A percentile compares a stretch with the other conserved stretches of the same genome.
These are phyloP conservation scores for Odonthalia washingtoniensis DNA, from an alignment of 31 red algal genomes.

Conservation along the genomic window DNA sequence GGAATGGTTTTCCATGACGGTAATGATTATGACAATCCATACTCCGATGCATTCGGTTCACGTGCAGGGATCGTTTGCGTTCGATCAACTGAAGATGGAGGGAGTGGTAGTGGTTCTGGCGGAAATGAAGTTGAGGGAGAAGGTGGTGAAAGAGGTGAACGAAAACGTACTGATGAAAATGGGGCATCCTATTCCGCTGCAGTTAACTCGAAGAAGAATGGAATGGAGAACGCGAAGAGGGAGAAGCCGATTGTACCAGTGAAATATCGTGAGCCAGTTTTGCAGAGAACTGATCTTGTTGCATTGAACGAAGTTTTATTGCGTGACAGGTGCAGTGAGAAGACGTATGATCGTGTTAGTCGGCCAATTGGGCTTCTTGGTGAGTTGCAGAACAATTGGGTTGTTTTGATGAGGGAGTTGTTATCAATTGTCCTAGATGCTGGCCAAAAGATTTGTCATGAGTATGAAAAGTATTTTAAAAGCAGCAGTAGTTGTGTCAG, in stretches of 20 bases:
- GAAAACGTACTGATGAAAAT: not conserved
- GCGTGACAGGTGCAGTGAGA: conserved; percentile 34
- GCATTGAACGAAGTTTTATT: conserved; percentile 58
- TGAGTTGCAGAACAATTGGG: conserved; percentile 39
- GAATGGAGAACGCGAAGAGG: conserved; percentile 20
- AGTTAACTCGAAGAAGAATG: conserved; percentile 32
- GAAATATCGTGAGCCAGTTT: conserved; percentile 47
- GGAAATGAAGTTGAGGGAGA: not conserved
- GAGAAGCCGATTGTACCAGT: conserved; percentile 36
- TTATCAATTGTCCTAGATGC: conserved; percentile 42
- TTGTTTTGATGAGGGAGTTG: conserved; percentile 47
- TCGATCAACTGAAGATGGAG: no score
- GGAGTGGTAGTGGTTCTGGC: conserved; percentile 45
- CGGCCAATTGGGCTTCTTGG: conserved; percentile 52
- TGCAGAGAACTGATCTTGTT: conserved; percentile 47
- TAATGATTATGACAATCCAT: no score
- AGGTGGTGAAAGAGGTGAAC: conserved; percentile 14
- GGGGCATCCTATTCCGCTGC: conserved; percentile 77
- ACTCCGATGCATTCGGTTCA: no score
- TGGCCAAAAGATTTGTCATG: conserved; percentile 44
- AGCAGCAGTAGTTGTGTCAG: not conserved
- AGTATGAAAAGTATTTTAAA: conserved; percentile 44
- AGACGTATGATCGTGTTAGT: conserved; percentile 44
- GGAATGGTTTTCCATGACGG: no score
- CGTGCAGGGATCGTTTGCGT: no score